phyloP scores from a whole-genome alignment of 148 eudicot genomes.

The Linanthus parryae region DNA sequence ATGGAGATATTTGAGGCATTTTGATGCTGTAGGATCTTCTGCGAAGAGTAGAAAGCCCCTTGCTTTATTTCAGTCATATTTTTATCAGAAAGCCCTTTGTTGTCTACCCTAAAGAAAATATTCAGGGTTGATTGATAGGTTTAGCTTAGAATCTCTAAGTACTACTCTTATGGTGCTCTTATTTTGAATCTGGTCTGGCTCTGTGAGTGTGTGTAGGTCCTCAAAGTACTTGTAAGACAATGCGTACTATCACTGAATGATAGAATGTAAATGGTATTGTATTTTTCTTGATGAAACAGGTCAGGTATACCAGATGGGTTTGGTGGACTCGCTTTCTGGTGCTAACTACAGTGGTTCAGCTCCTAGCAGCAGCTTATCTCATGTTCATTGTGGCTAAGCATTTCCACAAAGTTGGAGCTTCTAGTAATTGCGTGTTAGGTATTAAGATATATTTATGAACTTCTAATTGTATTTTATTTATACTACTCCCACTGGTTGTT shows the following conservation, averaged over 20 bases:
- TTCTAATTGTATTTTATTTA: too few species aligned
- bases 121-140: background rate
- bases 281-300: constrained; percentile 27
- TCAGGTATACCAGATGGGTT: constrained; percentile 53
- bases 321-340: constrained; percentile 54
- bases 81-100: background rate
- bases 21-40: too few species aligned
- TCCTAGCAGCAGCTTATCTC: constrained; percentile 40
- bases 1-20: too few species aligned
- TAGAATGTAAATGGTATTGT: background rate
- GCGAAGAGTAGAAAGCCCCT: too few species aligned
- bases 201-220: background rate
- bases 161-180: background rate
- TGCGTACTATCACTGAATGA: background rate
- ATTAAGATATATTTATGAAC: too few species aligned
- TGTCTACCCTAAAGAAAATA: background rate
- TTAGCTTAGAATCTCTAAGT: background rate
- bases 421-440: constrained; percentile 42
- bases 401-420: constrained; percentile 15
- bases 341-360: constrained; percentile 33
- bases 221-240: background rate
- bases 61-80: background rate
- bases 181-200: background rate
- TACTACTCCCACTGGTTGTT: too few species aligned
- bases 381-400: constrained; percentile 28